Evolutionary conservation across 1,139 yeast species (phyloP).

Genomic region (Taiozyma sp.): DNA sequence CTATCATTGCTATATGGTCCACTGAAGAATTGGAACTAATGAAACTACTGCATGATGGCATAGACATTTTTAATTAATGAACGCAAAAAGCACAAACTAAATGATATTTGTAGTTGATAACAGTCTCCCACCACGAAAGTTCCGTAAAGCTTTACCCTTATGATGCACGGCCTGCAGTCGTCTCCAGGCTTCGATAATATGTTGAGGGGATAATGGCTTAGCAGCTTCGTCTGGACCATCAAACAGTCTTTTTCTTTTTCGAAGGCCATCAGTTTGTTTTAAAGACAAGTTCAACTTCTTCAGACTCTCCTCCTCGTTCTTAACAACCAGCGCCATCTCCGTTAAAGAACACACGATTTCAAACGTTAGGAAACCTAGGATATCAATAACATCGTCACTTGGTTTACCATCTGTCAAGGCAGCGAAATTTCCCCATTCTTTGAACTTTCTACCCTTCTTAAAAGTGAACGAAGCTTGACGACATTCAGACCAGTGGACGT

Average conservation of each 20-base stretch:
- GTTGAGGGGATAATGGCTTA: conserved; percentile 77
- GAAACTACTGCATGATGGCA: neutral
- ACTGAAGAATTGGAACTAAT: conserved; percentile 1
- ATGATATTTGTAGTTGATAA: conserved; percentile 30
- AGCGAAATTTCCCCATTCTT: conserved; percentile 94
- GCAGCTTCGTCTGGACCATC: conserved; percentile 90
- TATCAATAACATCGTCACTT: conserved; percentile 94
- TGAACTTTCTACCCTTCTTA: conserved; percentile 84
- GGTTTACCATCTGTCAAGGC: conserved; percentile 87
- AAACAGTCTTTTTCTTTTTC: conserved; percentile 59
- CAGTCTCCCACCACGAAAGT: conserved; percentile 68
- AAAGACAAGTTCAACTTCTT: conserved; percentile 24
- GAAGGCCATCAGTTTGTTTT: conserved; percentile 22
- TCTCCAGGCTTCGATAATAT: conserved; percentile 91
- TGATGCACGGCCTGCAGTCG: conserved; percentile 61
- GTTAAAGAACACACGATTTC: conserved; percentile 95
- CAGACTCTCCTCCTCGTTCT: conserved; percentile 54
- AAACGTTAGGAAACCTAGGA: conserved; percentile 89
- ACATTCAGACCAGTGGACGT: conserved; percentile 98
- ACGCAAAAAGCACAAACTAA: neutral
- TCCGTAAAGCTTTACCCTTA: conserved; percentile 62
- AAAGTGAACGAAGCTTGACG: conserved; percentile 96
- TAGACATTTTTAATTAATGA: neutral
- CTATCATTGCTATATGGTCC: conserved; percentile 3
- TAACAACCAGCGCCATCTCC: conserved; percentile 83